phyloP scores from a whole-genome alignment of 108 stramenopile species.

The Nitzschia putrida region DNA sequence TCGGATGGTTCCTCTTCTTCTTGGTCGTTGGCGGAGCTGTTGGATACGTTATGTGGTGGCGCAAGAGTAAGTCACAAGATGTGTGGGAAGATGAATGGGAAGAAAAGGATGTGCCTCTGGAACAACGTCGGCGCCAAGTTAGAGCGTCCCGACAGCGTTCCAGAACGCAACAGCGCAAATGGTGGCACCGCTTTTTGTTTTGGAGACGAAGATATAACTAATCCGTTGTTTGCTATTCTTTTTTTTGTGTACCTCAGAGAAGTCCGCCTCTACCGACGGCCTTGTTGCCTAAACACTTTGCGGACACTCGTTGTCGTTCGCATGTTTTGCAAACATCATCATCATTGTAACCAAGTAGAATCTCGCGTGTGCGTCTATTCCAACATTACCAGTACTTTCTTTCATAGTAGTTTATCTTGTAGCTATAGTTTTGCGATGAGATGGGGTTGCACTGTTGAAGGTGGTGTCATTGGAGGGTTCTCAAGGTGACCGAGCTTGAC shows the following conservation, averaged over 20 bases:
- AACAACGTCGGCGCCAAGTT: neutral
- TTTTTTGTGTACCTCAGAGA: slow-evolving; percentile 20
- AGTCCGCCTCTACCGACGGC: slow-evolving; percentile 5
- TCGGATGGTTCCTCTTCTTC: slow-evolving; percentile 40
- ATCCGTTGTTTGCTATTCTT: neutral
- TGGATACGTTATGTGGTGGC: slow-evolving; percentile 42
- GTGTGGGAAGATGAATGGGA: neutral
- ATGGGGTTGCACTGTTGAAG: too few relatives aligned
- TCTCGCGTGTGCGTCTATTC: too few relatives aligned
- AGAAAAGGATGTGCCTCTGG: neutral
- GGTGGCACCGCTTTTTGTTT: neutral
- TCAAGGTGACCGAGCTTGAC: too few relatives aligned
- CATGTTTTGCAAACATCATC: too few relatives aligned
- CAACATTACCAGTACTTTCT: too few relatives aligned
- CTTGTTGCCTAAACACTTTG: slow-evolving; percentile 14
- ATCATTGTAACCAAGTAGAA: too few relatives aligned
- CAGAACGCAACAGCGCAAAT: neutral
- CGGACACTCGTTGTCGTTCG: too few relatives aligned
- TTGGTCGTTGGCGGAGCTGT: slow-evolving; percentile 29
- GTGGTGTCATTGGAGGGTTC: too few relatives aligned
- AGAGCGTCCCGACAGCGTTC: neutral
- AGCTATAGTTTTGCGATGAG: too few relatives aligned
- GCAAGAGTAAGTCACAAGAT: slow-evolving; percentile 40
- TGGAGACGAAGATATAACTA: neutral
- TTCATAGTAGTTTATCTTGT: too few relatives aligned